Base-by-base conservation (phyloP, 2,329 filamentous ascomycete genomes). In the Hortaea sp. region DNA sequence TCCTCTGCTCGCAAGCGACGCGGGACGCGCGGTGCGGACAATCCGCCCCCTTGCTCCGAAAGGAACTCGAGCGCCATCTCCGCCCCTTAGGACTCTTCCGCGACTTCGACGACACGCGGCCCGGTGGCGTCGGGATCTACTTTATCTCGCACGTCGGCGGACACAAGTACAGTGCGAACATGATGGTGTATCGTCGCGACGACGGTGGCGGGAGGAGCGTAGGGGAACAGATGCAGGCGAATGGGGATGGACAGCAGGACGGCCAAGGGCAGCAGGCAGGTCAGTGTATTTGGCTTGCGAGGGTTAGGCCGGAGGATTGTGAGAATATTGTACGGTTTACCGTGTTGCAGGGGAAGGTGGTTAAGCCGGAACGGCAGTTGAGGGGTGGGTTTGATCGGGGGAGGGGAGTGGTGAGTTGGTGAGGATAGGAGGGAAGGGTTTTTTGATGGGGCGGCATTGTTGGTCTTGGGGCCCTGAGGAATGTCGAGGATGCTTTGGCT, bases 61-160 rank as follows among this genome's bases (percentile, higher is more conserved):
- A 82, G 59, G 92, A 97, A 68, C 79, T 98, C 45, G 88, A 95
- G 70, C 78, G 90, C 1, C 88, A 95, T 63, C 75, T 97, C 32
- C 82, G 88, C 0, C 85, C 86, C 1, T 72, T 94, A 9, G 89
- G 88, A 0, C 69, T 98, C 13, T 89, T 84, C 65, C 81, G 92
- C 29, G 90, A 97, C 62, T 69, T 92, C 41, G 81, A 94, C 61
- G 92, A 98, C 63, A 82, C 88, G 64, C 72, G 92, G 48, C 88
- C 89, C 0, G 90, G 90, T 7, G 92, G 92, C 9, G 90, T 95
- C 5, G 90, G 88, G 0, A 86, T 98, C 53, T 95, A 95, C 69
- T 97, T 95, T 63, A 94, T 97, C 61, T 90, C 82, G 55, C 92
- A 98, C 62, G 88, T 95, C 2, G 92, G 92, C 29, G 92, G 92